phyloP scores from a whole-genome alignment of 768 basidiomycete species.

The Lactarius indigo region DNA sequence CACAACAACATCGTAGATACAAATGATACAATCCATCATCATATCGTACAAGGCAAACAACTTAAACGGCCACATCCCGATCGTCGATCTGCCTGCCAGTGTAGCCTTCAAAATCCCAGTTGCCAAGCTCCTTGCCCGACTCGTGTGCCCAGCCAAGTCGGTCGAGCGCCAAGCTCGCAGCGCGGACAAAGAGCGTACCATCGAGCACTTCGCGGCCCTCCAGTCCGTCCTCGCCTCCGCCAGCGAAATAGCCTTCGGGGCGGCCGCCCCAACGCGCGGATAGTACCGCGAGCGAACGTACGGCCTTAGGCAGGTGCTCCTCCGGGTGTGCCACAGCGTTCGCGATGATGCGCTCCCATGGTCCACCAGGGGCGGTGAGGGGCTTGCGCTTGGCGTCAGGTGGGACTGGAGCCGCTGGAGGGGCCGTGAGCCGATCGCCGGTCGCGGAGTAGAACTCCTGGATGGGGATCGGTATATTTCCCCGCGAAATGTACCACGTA shows the following conservation, averaged over 20 bases:
- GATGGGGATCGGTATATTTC: conserved; percentile 50
- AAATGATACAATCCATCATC: not conserved
- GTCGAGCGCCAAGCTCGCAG: conserved; percentile 49
- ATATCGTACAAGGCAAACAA: not conserved
- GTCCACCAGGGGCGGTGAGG: conserved; percentile 23
- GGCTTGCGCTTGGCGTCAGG: conserved; percentile 7
- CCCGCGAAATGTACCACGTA: conserved; percentile 54
- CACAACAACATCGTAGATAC: not conserved
- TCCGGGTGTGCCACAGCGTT: conserved; percentile 54
- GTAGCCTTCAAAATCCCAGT: conserved; percentile 13
- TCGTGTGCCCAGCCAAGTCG: conserved; percentile 24
- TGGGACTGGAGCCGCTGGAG: conserved; percentile 31
- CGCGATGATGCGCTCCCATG: conserved; percentile 57
- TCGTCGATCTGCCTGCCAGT: not conserved
- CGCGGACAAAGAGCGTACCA: conserved; percentile 60
- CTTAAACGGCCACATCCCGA: not conserved
- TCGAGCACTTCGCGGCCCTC: conserved; percentile 53
- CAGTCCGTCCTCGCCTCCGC: conserved; percentile 31
- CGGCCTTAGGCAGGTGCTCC: conserved; percentile 51
- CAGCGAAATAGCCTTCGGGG: conserved; percentile 33
- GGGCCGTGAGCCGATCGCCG: conserved; percentile 19
- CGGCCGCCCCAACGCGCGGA: conserved; percentile 43
- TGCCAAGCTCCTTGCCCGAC: conserved; percentile 6
- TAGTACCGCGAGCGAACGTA: conserved; percentile 49
- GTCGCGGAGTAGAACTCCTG: conserved; percentile 42